Evolutionary conservation across 805 yeast genomes (phyloP), one percentile per base, ranked within the genome.

Genomic region (Myxozyma sirexii): DNA sequence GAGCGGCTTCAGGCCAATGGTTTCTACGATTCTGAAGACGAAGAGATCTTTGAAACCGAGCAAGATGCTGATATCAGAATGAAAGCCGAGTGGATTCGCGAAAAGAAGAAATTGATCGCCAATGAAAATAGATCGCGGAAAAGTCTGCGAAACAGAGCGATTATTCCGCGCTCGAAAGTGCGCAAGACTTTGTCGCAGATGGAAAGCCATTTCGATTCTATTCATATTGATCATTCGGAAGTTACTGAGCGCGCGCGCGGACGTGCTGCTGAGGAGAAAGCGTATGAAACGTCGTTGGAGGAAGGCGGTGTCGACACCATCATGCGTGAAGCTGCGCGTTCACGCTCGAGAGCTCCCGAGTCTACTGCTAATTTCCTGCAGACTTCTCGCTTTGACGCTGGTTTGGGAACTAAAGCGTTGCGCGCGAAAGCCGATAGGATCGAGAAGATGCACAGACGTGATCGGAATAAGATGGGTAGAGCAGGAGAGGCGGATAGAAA

Each of bases 401-500:
- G 97, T 81, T 84, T 90, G 67, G 96, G 88, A 73, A 91, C 91
- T 66, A 69, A 70, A 58, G 84, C 87, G 24, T 76, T 85, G 73
- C 84, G 96, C 75, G 78, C 86, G 49, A 90, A 87, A 77, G 91
- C 97, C 58, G 94, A 87, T 67, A 86, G 94, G 81, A 79, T 91
- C 77, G 87, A 84, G 72, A 92, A 91, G 80, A 75, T 89, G 69
- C 92, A 89, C 75, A 90, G 97, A 83, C 86, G 97, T 78, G 96
- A 88, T 72, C 85, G 98, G 79, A 90, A 92, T 78, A 86, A 92
- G 80, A 76, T 80, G 71, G 97, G 97, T 44, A 86, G 96, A 77
- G 88, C 85, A 67, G 97, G 98, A 79, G 99, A 94, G 79, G 88
- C 89, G 72, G 99, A 94, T 78, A 86, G 98, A 77, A 96, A 90